Base-by-base conservation (phyloP, 1,284 basidiomycete species). In the Mycosarcoma mackinlayi region DNA sequence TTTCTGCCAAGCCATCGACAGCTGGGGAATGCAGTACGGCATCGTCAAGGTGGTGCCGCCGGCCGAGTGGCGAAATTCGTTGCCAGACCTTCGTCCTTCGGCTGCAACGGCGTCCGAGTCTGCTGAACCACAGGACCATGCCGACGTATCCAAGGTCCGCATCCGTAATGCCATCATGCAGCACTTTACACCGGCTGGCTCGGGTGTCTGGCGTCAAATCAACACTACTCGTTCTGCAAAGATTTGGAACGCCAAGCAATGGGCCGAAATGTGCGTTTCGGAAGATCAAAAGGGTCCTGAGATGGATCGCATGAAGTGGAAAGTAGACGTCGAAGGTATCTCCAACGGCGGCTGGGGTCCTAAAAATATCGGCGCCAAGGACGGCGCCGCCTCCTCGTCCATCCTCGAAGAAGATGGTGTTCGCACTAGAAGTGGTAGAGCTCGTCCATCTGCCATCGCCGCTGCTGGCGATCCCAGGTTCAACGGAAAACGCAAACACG, bases 41-140 rank as follows among this genome's bases (percentile, higher is more conserved):
- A 81, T 81, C 42, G 76, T 82, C 63, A 82, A 82, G 40, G 57
- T 82, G 21, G 59, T 81, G 8, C 78, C 80, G 4, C 80, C 80
- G 11, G 53, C 65, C 19, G 78, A 76, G 50, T 82, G 80, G 80
- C 51, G 42, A 19, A 78, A 73, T n/a, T 53, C 71, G 8, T 54
- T 81, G 18, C 80, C 80, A 10, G 53, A 58, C 13, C 62, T 81
- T 8, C 60, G 58, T 30, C 65, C 67, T n/a, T n/a, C 39, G 35
- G 8, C 52, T 19, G 14, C 53, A 6, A 18, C 44, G 16, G 45
- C 46, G 6, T 44, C 60, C n/a, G 41, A 47, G n/a, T 2, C 40
- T 10, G n/a, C 13, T 3, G 42, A 64, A 19, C 39, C 38, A 9
- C 38, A 55, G 3, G 58, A 73, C 27, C 37, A 30, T 19, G 68